Evolutionary conservation across 768 basidiomycete genomes (phyloP).

Genomic region (Boletus coccyginus): DNA sequence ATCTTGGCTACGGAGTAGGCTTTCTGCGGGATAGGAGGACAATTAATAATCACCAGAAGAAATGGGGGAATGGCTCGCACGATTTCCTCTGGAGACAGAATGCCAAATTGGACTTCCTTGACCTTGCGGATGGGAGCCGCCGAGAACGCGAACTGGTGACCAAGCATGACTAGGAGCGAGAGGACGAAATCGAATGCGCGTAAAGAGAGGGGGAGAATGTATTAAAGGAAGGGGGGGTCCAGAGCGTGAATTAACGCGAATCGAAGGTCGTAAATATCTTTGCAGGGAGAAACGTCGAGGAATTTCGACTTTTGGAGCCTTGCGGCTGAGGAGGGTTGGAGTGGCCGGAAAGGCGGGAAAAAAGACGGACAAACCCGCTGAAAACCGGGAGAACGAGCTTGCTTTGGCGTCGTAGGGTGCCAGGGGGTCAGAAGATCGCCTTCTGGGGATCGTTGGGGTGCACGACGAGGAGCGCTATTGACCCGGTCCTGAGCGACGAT

Average conservation of each 20-base stretch:
- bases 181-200: constrained; percentile 14
- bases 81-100: constrained; percentile 98
- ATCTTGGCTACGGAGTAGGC: constrained; percentile 98
- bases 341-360: constrained; percentile 8
- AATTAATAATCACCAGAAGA: constrained; percentile 4
- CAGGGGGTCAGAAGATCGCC: neutral
- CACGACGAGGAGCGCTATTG: constrained; percentile 15
- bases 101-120: constrained; percentile 97
- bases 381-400: constrained; percentile 10
- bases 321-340: constrained; percentile 1
- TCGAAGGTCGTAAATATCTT: constrained; percentile 7
- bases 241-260: constrained; percentile 30
- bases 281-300: constrained; percentile 1
- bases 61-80: constrained; percentile 39
- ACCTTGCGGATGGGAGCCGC: constrained; percentile 94
- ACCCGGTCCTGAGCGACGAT: constrained; percentile 25
- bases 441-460: constrained; percentile 3
- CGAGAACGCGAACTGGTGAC: constrained; percentile 89
- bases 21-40: constrained; percentile 60
- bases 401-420: neutral
- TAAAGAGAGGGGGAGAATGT: neutral
- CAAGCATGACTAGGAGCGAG: constrained; percentile 55
- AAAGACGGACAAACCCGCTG: constrained; percentile 13
- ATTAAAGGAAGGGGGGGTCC: constrained; percentile 4
- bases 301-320: constrained; percentile 22